phyloP scores from a whole-genome alignment of 2,329 filamentous ascomycete species.

The Didymella keratinophila region DNA sequence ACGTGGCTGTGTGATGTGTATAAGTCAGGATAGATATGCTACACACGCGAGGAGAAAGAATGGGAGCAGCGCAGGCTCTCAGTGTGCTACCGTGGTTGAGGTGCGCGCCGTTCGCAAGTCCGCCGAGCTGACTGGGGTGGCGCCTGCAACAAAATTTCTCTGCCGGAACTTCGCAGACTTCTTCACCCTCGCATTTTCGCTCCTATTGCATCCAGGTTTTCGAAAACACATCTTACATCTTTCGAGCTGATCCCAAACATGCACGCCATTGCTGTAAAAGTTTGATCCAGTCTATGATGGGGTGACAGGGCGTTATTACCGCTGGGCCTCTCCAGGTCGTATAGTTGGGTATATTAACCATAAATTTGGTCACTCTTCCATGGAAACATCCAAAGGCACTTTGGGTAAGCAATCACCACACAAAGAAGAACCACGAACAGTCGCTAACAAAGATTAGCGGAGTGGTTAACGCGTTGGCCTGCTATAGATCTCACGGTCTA shows the following conservation, averaged over 20 bases:
- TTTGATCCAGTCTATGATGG: no score
- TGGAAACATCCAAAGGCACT: constrained; percentile 7
- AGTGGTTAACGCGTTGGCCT: constrained; percentile 41
- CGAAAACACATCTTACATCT: background rate
- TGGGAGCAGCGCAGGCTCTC: no score
- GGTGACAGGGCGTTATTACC: background rate
- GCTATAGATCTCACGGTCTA: constrained; percentile 18
- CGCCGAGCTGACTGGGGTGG: background rate
- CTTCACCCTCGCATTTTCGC: background rate
- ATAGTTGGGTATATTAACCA: background rate
- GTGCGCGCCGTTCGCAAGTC: background rate
- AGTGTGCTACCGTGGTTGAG: background rate
- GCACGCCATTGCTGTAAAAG: no score
- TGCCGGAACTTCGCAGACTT: background rate
- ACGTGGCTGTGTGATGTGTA: no score
- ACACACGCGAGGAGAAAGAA: no score
- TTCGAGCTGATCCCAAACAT: background rate
- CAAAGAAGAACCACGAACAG: constrained; percentile 14
- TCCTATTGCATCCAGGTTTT: background rate
- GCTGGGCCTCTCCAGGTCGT: background rate
- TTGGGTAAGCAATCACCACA: constrained; percentile 10
- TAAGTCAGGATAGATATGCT: no score
- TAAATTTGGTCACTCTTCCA: background rate
- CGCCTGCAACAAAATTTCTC: background rate
- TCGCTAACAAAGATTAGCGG: constrained; percentile 16